Base-by-base conservation (phyloP, 352 stramenopile genomes). In the Phytopythium oedochilum region DNA sequence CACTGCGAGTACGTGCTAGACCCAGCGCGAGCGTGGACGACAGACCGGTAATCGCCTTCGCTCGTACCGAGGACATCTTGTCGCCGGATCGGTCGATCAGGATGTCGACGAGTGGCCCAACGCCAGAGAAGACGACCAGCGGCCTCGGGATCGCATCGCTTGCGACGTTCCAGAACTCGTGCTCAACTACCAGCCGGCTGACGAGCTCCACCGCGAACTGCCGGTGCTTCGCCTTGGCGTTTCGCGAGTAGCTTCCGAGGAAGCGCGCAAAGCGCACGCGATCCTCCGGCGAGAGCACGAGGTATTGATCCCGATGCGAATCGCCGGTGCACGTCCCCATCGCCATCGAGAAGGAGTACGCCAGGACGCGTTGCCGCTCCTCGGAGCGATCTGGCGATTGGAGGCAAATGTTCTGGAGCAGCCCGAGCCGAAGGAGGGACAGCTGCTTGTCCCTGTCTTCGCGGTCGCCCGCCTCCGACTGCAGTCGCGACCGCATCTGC, bases 181-280 rank as follows among this genome's bases (percentile, higher is more conserved):
- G 68, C 53, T 93, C 67, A 3, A 92, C 47, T 5, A 89, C 66
- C 18, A 93, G 67, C 25, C 85, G 78, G 18, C 78, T 76, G 12
- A 89, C 60, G 0, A 93, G 53, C 43, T 95, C 86, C 11, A 95
- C 79, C 5, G 75, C 82, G 55, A 95, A 95, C 38, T 93, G 83
- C 11, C 86, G 66, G 59, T 79, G 89, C 56, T 91, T 90, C 0
- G 86, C 70, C 39, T 88, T 93, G 2, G 64, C 53, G 35, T 81
- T 88, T 43, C 79, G 71, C 6, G 81, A 88, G 60, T 89, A 95
- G 58, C 83, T 94, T 2, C 68, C 48, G 8, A 95, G 63, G 36
- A 95, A 95, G 5, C 75, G 71, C 11, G 71, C 57, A 1, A 95
- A 72, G 8, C 75, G 64, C 14, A 84, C 70, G 9, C 71, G 81